Conservation (phyloP, 2,329 filamentous ascomycete genomes). For the Colletotrichum tanaceti region DNA sequence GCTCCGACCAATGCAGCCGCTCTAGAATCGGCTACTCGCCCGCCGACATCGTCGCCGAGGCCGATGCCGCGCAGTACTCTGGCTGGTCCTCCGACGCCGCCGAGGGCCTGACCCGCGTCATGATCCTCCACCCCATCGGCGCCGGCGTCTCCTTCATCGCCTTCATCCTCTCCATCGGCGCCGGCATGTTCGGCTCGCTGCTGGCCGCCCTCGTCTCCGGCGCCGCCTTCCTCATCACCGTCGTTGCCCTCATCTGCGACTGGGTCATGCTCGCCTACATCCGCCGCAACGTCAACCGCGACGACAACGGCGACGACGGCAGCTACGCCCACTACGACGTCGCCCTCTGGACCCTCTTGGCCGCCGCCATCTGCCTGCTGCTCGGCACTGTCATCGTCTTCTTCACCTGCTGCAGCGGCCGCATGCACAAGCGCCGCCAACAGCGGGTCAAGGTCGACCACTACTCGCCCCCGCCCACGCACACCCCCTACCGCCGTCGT, state of each 20-base stretch:
- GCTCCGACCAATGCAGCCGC: conserved; percentile 61
- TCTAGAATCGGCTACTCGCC: conserved; percentile 68
- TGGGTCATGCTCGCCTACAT: conserved; percentile 68
- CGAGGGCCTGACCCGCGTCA: conserved; percentile 65
- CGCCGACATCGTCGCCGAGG: conserved; percentile 55
- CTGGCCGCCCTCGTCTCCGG: conserved; percentile 62
- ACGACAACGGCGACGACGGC: conserved; percentile 48
- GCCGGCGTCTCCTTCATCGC: conserved; percentile 68
- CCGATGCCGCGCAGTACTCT: conserved; percentile 56
- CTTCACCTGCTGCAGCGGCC: conserved; percentile 69
- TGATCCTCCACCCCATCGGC: conserved; percentile 73
- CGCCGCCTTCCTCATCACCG: conserved; percentile 61
- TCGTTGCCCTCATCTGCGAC: conserved; percentile 65
- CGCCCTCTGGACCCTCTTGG: conserved; percentile 70
- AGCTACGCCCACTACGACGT: conserved; percentile 66
- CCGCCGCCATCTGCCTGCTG: conserved; percentile 64
- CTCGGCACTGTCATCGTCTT: conserved; percentile 68
- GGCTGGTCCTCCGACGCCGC: conserved; percentile 57
- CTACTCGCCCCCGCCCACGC: conserved; percentile 42
- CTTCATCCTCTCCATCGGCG: conserved; percentile 65
- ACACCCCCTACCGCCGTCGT: conserved; percentile 35
- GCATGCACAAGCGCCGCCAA: conserved; percentile 54
- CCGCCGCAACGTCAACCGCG: conserved; percentile 63
- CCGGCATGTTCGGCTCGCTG: conserved; percentile 64
- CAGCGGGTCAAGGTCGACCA: conserved; percentile 45